Percentiles rank a stretch among this genome's conserved stretches.
Conservation (phyloP, 148 eudicot genomes). For the Chenopodium quinoa region DNA sequence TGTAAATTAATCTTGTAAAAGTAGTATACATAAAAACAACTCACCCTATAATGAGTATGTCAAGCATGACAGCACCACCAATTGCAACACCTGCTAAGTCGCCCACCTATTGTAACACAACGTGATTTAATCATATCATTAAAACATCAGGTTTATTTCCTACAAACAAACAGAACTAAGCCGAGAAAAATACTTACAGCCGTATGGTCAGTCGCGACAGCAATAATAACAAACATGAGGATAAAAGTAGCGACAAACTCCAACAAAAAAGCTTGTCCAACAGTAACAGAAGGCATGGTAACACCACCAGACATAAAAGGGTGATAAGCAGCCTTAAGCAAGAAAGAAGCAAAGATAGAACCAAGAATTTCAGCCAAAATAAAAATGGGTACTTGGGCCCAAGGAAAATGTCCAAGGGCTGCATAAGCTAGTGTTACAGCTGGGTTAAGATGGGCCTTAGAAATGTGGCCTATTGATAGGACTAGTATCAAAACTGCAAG, state of each 20-base stretch:
- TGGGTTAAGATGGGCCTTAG: slow-evolving; percentile 45
- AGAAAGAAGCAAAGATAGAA: slow-evolving; percentile 28
- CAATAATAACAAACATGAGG: slow-evolving; percentile 48
- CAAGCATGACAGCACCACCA: slow-evolving; percentile 46
- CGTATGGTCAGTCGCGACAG: slow-evolving; percentile 39
- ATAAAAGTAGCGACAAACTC: slow-evolving; percentile 40
- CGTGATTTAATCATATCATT: neutral
- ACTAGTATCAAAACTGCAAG: slow-evolving; percentile 35
- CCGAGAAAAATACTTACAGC: slow-evolving; percentile 28
- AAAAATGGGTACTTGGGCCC: slow-evolving; percentile 37
- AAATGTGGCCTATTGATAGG: slow-evolving; percentile 38
- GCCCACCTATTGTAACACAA: neutral
- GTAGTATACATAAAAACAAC: neutral
- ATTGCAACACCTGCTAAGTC: slow-evolving; percentile 46
- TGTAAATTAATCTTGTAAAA: neutral
- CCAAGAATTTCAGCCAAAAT: slow-evolving; percentile 30
- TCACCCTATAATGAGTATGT: slow-evolving; percentile 43
- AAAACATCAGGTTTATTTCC: no score
- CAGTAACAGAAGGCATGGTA: slow-evolving; percentile 30
- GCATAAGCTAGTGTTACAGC: slow-evolving; percentile 43
- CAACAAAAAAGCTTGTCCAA: slow-evolving; percentile 33
- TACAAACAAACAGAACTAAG: no score
- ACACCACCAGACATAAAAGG: slow-evolving; percentile 42
- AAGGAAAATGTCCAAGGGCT: slow-evolving; percentile 32
- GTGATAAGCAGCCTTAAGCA: slow-evolving; percentile 37